Conservation (phyloP, 306 rosid genomes). For the Cicer chorassanicum region DNA sequence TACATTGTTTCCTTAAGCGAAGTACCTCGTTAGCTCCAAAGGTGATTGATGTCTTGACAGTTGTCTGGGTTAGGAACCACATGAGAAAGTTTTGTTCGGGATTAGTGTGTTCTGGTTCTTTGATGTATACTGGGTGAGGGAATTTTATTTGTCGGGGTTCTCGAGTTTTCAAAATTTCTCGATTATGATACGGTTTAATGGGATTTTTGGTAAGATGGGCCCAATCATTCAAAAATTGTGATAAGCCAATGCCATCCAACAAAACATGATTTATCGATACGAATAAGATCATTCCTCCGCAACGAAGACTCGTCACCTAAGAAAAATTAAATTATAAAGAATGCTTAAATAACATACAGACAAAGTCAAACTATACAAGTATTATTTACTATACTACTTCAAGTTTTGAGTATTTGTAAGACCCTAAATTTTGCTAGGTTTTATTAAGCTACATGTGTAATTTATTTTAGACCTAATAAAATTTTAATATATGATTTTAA, state of each 20-base stretch:
- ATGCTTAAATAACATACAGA: too few species aligned
- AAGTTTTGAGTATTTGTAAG: too few species aligned
- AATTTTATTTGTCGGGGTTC: slow-evolving; percentile 42
- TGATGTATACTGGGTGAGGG: background rate
- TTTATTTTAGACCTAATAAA: too few species aligned
- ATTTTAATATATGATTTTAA: too few species aligned
- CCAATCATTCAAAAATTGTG: slow-evolving; percentile 77
- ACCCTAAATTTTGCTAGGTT: too few species aligned
- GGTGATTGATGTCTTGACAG: too few species aligned
- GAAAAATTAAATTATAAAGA: background rate
- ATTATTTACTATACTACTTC: too few species aligned
- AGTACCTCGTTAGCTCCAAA: slow-evolving; percentile 45
- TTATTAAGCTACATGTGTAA: too few species aligned
- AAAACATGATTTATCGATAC: slow-evolving; percentile 75
- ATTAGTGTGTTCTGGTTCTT: too few species aligned
- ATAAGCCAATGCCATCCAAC: slow-evolving; percentile 75
- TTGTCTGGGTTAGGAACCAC: too few species aligned
- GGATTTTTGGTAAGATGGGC: slow-evolving; percentile 54
- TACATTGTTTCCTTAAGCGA: slow-evolving; percentile 63
- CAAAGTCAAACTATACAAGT: too few species aligned
- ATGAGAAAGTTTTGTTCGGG: too few species aligned
- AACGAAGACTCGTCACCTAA: slow-evolving; percentile 69
- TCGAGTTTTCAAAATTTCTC: slow-evolving; percentile 61
- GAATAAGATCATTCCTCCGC: slow-evolving; percentile 80
- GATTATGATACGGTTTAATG: slow-evolving; percentile 54